Base-by-base conservation (phyloP, 2,329 filamentous ascomycete genomes). In the Boeremia exigua region DNA sequence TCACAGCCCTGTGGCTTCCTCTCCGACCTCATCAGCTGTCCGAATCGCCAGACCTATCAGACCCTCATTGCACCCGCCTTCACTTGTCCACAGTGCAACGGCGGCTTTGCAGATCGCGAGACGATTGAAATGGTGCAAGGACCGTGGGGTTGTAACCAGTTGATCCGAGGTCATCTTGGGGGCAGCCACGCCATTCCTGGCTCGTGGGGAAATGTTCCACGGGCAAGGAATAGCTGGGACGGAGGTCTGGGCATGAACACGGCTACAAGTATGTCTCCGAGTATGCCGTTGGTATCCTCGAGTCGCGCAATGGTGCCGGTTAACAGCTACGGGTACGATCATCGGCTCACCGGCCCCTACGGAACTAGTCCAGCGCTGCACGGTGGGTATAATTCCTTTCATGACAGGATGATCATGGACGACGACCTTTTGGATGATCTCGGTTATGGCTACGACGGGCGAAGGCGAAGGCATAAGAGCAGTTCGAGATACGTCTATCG, bases 1-100 rank as follows among this genome's bases (percentile, higher is more conserved):
- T 70, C 69, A 23, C 67, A 74, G 11, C 76, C 79, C 8, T 84
- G 82, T 65, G 69, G 66, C 5, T 69, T 68, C 30, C 67, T 70
- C 33, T 69, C 68, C 23, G 74, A 80, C 50, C 72, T 81, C 15
- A 60, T 77, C 33, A 78, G 62, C 54, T 80, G 79, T 58, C 74
- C 75, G 8, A 60, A 72, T 48, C 78, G 77, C 45, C 60, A 69
- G 28, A 69, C 64, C 9, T 62, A 62, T 36, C 62, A 69, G 36
- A 63, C 62, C n/a, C 52, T 67, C 30, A 56, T 71, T 25, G 69
- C 69, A 19, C 69, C 69, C 23, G 58, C 68, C 1, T 59, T 63
- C 39, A 58, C 62, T 17, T 73, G 70, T 52, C 70, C 69, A 10
- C 56, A 59, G 28, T 74, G 71, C 45, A 66, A 73, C 38, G 54